Evolutionary conservation across 768 basidiomycete species (phyloP), one percentile per base, ranked within the genome.

Genomic region (Tylopilus sp.): DNA sequence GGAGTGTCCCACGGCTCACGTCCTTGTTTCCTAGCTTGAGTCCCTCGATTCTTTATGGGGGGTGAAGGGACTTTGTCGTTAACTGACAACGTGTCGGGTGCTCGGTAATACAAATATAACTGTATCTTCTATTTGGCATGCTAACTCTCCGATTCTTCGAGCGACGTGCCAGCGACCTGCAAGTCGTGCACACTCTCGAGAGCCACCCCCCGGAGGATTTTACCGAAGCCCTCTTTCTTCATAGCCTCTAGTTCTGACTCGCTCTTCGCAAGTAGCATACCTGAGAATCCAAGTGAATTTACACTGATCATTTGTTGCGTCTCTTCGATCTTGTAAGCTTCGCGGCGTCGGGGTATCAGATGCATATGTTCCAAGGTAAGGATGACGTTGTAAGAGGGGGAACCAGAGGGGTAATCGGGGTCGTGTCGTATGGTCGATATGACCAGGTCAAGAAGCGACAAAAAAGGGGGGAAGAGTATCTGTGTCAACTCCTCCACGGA

Each of bases 261-360:
- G 57, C 87, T 92, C 74, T 88, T 92, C 24, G 90, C 92, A 50
- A 97, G 80, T 55, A 97, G 61, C 85, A 91, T 83, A 1, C 95
- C 95, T 8, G 92, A 89, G 66, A 87, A 97, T 14, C 91, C 95
- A 44, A 97, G 77, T 41, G 95, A 80, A 68, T 98, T 97, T 38
- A 98, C 76, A 61, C 82, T 81, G 25, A 98, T 63, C 49, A 69
- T 55, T 30, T 82, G 79, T n/a, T 82, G 81, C 3, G 80, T 80
- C 45, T 74, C 76, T 48, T 70, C 55, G 6, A 88, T 69, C 12
- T 62, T 68, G 67, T 86, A 78, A n/a, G 67, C 70, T 64, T 92
- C 91, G 29, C 71, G 70, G 45, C 76, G 76, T 34, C 95, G 84
- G 28, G 95, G 95, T 63, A 98, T 83, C 52, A 97, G 52, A 68